A percentile compares a stretch with the other conserved stretches of the same genome.
phyloP scores from a whole-genome alignment of 768 basidiomycete species.

The Xanthoconium purpureum region DNA sequence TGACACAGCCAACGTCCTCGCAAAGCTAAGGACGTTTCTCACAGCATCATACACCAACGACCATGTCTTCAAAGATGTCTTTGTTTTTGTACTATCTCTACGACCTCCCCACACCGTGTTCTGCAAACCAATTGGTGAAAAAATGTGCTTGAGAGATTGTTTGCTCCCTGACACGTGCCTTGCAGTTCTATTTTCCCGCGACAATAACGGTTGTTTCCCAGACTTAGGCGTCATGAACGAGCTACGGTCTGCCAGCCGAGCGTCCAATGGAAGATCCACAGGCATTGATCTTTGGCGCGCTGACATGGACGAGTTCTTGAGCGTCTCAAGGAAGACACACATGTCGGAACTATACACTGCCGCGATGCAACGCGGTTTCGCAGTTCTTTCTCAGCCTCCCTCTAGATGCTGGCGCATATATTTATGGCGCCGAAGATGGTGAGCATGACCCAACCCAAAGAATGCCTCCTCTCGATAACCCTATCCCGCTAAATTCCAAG shows the following conservation, averaged over 20 bases:
- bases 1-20: too few species aligned
- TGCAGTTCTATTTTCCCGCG: too few species aligned
- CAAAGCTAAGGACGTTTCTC: too few species aligned
- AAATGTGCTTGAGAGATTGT: too few species aligned
- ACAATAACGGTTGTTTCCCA: neutral
- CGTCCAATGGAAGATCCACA: neutral
- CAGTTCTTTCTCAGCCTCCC: neutral
- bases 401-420: neutral
- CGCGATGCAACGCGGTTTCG: neutral
- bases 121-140: too few species aligned
- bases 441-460: neutral
- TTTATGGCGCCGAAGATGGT: neutral
- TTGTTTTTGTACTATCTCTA: too few species aligned
- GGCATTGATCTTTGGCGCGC: neutral
- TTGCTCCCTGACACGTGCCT: too few species aligned
- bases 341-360: neutral
- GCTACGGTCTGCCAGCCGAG: neutral
- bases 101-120: too few species aligned
- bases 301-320: neutral
- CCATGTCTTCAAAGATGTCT: too few species aligned
- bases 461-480: constrained; percentile 16
- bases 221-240: neutral
- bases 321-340: neutral
- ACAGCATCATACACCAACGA: too few species aligned
- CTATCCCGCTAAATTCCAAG: neutral